Evolutionary conservation across 2,329 filamentous ascomycete genomes (phyloP).

Genomic region (Botrytis cinerea): DNA sequence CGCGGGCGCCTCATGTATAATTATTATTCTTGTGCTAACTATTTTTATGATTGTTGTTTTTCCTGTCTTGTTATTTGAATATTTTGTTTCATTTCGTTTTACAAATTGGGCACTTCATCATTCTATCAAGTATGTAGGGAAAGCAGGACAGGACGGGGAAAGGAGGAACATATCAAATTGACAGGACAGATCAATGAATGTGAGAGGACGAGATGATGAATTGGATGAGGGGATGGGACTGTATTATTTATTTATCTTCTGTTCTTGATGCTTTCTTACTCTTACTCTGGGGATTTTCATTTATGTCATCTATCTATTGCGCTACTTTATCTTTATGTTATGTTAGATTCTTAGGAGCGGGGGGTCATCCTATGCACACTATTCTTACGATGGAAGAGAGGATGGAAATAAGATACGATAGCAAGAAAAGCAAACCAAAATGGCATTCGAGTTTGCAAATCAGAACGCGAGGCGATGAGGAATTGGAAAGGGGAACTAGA

Average conservation of each 20-base stretch:
- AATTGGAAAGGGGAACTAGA: background rate
- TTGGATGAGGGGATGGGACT: background rate
- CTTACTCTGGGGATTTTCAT: too few relatives aligned
- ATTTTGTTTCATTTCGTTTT: background rate
- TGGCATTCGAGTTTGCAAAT: constrained; percentile 9
- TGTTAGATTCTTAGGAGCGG: background rate
- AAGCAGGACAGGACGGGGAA: background rate
- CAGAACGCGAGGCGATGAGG: background rate
- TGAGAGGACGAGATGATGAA: background rate
- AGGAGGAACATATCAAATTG: background rate
- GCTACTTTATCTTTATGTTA: background rate
- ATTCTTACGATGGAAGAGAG: background rate
- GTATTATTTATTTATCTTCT: background rate
- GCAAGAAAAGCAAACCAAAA: background rate
- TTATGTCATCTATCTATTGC: background rate
- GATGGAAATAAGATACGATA: background rate
- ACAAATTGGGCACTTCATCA: too few relatives aligned
- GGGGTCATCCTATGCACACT: background rate
- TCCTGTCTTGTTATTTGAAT: background rate
- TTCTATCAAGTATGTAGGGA: background rate
- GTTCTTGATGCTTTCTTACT: background rate
- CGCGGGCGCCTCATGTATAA: background rate
- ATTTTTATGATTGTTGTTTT: background rate
- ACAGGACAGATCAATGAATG: background rate
- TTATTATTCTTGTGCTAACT: background rate